These are phyloP conservation scores for Herpetomonas samuelpessoai DNA, from an alignment of 208 protist species.

Conservation along the genomic window DNA sequence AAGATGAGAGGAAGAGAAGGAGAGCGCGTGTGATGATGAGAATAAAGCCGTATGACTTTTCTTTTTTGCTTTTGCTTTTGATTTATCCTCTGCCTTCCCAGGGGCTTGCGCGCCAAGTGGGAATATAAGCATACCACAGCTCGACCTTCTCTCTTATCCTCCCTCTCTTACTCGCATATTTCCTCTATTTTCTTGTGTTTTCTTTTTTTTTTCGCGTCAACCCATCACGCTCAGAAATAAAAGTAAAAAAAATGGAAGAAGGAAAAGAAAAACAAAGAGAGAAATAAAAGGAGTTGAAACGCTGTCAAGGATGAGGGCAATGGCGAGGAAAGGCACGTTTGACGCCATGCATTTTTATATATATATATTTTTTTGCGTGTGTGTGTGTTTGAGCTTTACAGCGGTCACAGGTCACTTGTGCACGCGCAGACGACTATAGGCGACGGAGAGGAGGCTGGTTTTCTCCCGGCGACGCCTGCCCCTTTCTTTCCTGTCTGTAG, in stretches of 20 bases:
- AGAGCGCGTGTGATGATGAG: too few relatives aligned
- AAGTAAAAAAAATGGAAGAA: conserved; percentile 2
- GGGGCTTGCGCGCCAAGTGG: too few relatives aligned
- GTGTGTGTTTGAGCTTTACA: too few relatives aligned
- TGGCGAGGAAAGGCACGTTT: background rate
- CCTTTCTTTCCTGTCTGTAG: too few relatives aligned
- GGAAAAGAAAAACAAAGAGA: conserved; percentile 10
- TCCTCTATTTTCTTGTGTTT: conserved; percentile 5
- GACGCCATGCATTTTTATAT: background rate
- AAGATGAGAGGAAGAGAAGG: too few relatives aligned
- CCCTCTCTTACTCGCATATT: conserved; percentile 1
- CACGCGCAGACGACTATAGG: too few relatives aligned
- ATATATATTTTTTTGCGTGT: background rate
- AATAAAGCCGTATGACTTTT: too few relatives aligned
- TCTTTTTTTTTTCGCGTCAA: conserved; percentile 2
- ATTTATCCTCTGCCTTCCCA: too few relatives aligned
- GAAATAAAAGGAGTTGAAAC: conserved; percentile 9
- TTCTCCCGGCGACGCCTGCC: too few relatives aligned
- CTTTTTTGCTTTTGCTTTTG: too few relatives aligned
- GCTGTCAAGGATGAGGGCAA: conserved; percentile 9
- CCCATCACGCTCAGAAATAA: background rate
- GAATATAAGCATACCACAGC: conserved; percentile 10
- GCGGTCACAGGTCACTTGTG: too few relatives aligned
- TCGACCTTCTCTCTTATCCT: conserved; percentile 4
- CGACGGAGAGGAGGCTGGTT: too few relatives aligned